phyloP scores from a whole-genome alignment of 805 yeast genomes.

The Starmerella bombicola region DNA sequence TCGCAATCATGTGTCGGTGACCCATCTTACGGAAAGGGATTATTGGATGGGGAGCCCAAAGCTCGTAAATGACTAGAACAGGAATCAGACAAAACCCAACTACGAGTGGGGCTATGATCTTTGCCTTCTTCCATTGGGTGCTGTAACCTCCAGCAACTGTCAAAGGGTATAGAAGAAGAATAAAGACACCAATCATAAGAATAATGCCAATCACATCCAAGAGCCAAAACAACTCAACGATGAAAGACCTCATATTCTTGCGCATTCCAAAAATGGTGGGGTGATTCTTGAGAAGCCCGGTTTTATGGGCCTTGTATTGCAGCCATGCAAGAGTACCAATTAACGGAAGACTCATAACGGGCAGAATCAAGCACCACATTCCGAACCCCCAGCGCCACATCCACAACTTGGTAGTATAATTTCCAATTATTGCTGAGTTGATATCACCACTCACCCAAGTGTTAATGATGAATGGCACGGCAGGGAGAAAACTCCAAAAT shows the following conservation, averaged over 20 bases:
- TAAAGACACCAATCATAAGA: slow-evolving; percentile 43
- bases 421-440: slow-evolving; percentile 21
- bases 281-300: slow-evolving; percentile 37
- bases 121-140: slow-evolving; percentile 45
- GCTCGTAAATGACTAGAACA: slow-evolving; percentile 49
- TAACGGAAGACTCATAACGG: slow-evolving; percentile 51
- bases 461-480: slow-evolving; percentile 61
- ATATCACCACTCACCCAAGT: slow-evolving; percentile 67
- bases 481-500: slow-evolving; percentile 49
- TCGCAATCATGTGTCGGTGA: slow-evolving; percentile 65
- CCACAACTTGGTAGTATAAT: slow-evolving; percentile 17
- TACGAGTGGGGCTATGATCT: slow-evolving; percentile 56
- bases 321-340: slow-evolving; percentile 43
- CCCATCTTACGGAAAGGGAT: slow-evolving; percentile 46
- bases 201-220: slow-evolving; percentile 53
- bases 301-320: slow-evolving; percentile 41
- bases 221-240: slow-evolving; percentile 39
- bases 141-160: slow-evolving; percentile 59
- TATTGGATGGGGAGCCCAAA: slow-evolving; percentile 48
- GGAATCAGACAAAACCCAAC: slow-evolving; percentile 53
- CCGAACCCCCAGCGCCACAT: slow-evolving; percentile 65
- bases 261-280: slow-evolving; percentile 32
- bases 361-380: slow-evolving; percentile 70
- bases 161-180: slow-evolving; percentile 57
- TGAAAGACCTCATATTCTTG: slow-evolving; percentile 23